A percentile compares a stretch with the other conserved stretches of the same genome.
Evolutionary conservation across 768 basidiomycete species (phyloP).

Genomic region (Termitomyces sp.): DNA sequence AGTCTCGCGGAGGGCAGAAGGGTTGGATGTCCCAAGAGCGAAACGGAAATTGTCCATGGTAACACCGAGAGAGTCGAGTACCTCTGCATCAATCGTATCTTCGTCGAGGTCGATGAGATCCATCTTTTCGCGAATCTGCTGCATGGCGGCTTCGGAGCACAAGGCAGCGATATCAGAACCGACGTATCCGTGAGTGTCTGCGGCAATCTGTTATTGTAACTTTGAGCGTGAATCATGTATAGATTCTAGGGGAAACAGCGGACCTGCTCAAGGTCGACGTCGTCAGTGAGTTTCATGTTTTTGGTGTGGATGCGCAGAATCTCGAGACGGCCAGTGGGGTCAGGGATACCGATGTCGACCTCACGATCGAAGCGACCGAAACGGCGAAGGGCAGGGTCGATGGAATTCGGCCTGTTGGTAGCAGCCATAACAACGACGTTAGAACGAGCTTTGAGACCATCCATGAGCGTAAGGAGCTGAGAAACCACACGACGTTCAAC

Average conservation of each 20-base stretch:
- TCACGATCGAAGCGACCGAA: slow-evolving; percentile 99
- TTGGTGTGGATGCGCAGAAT: slow-evolving; percentile 99
- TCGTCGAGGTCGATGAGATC: slow-evolving; percentile 93
- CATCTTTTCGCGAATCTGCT: slow-evolving; percentile 99
- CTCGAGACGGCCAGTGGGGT: slow-evolving; percentile 97
- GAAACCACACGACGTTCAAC: slow-evolving; percentile 99
- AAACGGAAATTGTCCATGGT: slow-evolving; percentile 99
- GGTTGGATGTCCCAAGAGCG: slow-evolving; percentile 95
- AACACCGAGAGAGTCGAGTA: slow-evolving; percentile 96
- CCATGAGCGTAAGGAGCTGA: slow-evolving; percentile 97
- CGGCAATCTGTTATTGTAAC: slow-evolving; percentile 69
- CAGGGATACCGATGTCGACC: slow-evolving; percentile 98
- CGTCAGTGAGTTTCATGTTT: slow-evolving; percentile 98
- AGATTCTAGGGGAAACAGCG: not conserved
- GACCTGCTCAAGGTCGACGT: slow-evolving; percentile 95
- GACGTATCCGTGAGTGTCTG: slow-evolving; percentile 99
- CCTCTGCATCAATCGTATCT: slow-evolving; percentile 99
- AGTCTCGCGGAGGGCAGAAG: slow-evolving; percentile 97
- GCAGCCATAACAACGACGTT: slow-evolving; percentile 99
- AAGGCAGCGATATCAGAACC: slow-evolving; percentile 97
- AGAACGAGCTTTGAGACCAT: slow-evolving; percentile 95
- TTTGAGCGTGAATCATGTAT: slow-evolving; percentile 1
- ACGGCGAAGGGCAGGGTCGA: slow-evolving; percentile 96
- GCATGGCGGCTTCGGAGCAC: slow-evolving; percentile 99
- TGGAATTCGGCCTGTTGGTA: slow-evolving; percentile 97